These are phyloP conservation scores for Eucalyptus dawsonii DNA, from an alignment of 345 rosid species.

Conservation along the genomic window DNA sequence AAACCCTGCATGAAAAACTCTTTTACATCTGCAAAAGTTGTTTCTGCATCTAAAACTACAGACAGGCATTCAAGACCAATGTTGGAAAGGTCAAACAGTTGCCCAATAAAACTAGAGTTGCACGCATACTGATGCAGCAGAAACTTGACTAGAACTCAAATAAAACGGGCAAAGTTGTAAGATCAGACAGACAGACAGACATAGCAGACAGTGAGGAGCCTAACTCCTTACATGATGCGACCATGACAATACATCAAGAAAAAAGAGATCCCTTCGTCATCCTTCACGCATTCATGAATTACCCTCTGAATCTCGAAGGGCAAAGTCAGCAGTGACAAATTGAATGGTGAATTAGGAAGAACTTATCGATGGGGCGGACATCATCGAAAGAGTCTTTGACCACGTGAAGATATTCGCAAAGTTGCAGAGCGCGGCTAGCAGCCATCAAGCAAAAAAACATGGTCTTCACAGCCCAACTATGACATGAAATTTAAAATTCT, in stretches of 20 bases:
- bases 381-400: background rate
- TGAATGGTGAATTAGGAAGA: background rate
- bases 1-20: constrained; percentile 40
- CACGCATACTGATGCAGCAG: background rate
- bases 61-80: background rate
- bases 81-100: background rate
- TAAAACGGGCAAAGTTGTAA: background rate
- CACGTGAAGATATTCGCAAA: background rate
- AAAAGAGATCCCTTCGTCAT: background rate
- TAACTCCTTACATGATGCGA: background rate
- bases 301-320: background rate
- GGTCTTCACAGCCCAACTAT: background rate
- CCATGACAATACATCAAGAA: background rate
- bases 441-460: background rate
- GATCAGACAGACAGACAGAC: background rate
- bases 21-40: background rate
- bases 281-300: background rate
- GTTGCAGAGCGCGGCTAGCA: background rate
- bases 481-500: background rate
- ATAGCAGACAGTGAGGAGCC: background rate
- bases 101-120: background rate
- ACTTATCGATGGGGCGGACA: background rate
- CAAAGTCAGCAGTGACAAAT: background rate
- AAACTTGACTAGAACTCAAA: background rate
- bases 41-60: background rate